Evolutionary conservation across 1,284 basidiomycete species (phyloP), one percentile per base, ranked within the genome.

Genomic region (Mycena sp.): DNA sequence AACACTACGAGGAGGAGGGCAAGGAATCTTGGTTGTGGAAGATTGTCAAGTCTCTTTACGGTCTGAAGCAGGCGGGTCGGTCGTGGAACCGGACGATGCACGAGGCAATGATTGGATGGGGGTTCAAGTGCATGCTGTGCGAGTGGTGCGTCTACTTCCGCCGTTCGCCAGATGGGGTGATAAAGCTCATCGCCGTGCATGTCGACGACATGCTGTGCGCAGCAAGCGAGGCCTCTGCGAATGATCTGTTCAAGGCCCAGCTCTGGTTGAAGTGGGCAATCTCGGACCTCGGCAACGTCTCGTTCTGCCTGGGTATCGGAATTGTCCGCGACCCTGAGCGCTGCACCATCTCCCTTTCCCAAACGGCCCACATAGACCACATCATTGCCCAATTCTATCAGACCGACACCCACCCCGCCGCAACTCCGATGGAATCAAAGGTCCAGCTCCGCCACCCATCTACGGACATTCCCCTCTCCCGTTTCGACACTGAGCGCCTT

Each of bases 351-450:
- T 59, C 50, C 12, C 69, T 83, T 9, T 80, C 74, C 0, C 80
- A 81, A 67, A 70, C 60, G 0, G 72, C 75, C 0, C 78, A 81
- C 53, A 80, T 82, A 48, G 73, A 81, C 44, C 62, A 68, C 2
- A 65, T 81, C 30, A 61, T 79, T 16, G 25, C 61, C 0, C 69
- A 70, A 9, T 83, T 80, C 60, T 68, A 71, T 16, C 75, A 80
- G 50, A 32, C 48, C 0, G 70, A 77, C 30, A 60, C 73, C 0
- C 56, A 74, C 40, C 75, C 78, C 0, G 53, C 76, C 6, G 64
- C 71, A 0, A 72, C 69, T 2, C 80, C 79, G 32, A 6, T 43
- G 41, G 41, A 43, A n/a, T 9, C 41, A 9, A 43, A 43, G 19
- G 10, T 43, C 9, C 14, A 43, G 21, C 41, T 43, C 7, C 21